These are phyloP conservation scores for Pythium rishiriense DNA, from an alignment of 352 stramenopile genomes.

Conservation along the genomic window DNA sequence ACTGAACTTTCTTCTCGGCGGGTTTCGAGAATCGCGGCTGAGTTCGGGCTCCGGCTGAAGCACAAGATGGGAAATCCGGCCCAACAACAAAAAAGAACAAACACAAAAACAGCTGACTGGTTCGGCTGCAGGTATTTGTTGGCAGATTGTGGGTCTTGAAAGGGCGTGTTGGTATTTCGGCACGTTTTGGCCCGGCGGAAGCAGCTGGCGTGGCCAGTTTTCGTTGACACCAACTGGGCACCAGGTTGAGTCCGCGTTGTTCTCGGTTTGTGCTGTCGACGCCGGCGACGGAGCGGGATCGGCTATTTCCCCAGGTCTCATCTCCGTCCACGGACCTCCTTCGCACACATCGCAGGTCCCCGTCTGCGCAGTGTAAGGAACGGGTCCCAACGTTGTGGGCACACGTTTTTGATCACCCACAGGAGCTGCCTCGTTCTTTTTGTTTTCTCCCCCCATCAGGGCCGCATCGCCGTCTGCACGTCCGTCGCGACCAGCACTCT, in stretches of 20 bases:
- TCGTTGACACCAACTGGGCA: constrained; percentile 17
- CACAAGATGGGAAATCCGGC: no score
- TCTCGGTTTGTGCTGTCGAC: constrained; percentile 6
- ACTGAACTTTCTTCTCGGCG: constrained; percentile 12
- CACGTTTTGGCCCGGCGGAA: not conserved
- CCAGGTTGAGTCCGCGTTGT: not conserved
- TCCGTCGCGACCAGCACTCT: constrained; percentile 27
- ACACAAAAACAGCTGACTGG: not conserved
- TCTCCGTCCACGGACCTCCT: constrained; percentile 24
- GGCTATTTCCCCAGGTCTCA: constrained; percentile 22
- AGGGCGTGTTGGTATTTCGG: constrained; percentile 14
- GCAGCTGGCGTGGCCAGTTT: constrained; percentile 20
- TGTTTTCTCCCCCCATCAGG: not conserved
- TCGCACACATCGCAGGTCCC: constrained; percentile 16
- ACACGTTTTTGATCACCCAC: constrained; percentile 22
- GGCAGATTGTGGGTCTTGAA: constrained; percentile 2
- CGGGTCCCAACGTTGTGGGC: constrained; percentile 2
- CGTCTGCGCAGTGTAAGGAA: no score
- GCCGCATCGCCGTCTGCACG: not conserved
- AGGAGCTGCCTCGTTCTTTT: constrained; percentile 8
- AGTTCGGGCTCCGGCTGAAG: not conserved
- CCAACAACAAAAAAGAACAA: constrained; percentile 12
- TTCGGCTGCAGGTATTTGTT: not conserved
- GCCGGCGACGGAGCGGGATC: constrained; percentile 8
- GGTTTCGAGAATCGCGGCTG: not conserved